phyloP scores from a whole-genome alignment of 768 basidiomycete genomes.

The Pleurotus salmoneostramineus region DNA sequence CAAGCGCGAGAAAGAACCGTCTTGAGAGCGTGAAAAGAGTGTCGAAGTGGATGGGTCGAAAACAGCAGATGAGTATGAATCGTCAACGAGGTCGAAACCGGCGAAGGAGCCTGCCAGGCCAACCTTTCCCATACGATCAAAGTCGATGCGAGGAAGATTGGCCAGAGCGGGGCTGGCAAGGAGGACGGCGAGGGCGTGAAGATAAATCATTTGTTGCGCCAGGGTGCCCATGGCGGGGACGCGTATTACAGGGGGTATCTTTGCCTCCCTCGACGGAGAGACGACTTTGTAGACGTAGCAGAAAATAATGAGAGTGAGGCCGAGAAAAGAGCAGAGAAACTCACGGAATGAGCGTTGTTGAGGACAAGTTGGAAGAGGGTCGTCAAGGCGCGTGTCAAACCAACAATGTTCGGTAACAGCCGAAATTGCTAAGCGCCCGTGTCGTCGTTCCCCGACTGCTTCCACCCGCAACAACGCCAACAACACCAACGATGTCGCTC shows the following conservation, averaged over 20 bases:
- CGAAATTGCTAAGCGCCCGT: background rate
- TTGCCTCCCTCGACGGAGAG: background rate
- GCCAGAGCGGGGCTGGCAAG: constrained; percentile 29
- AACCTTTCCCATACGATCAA: constrained; percentile 85
- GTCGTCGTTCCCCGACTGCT: background rate
- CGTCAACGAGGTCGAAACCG: constrained; percentile 76
- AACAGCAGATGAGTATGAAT: constrained; percentile 38
- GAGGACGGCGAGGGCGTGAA: constrained; percentile 15
- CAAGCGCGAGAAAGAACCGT: constrained; percentile 65
- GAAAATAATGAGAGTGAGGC: background rate
- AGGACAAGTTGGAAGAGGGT: too few relatives aligned
- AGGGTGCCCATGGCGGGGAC: background rate
- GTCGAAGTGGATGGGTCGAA: constrained; percentile 74
- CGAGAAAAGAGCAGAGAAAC: background rate
- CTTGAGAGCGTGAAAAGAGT: constrained; percentile 57
- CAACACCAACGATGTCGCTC: constrained; percentile 15
- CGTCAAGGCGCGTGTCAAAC: too few relatives aligned
- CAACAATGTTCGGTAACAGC: background rate
- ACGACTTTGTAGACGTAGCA: background rate
- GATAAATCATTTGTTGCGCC: constrained; percentile 3
- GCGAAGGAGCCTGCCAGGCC: constrained; percentile 86
- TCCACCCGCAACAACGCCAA: background rate
- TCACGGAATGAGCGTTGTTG: background rate
- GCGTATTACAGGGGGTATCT: background rate
- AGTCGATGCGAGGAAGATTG: constrained; percentile 58